Base-by-base conservation (phyloP, 768 basidiomycete species). In the Amanita pseudoporphyria region DNA sequence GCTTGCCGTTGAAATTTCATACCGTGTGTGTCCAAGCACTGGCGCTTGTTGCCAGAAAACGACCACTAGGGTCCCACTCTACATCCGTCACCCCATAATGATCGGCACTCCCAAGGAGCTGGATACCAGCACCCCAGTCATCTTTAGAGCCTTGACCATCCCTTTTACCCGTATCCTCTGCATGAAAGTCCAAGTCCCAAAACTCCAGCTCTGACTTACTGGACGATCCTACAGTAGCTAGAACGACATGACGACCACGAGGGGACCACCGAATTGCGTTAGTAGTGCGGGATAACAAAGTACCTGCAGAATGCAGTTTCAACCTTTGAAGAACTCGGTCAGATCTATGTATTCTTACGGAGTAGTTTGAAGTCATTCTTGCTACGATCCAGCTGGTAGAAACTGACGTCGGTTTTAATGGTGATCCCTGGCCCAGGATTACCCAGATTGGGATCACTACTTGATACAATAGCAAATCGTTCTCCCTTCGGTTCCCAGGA, bases 401-500 rank as follows among this genome's bases (percentile, higher is more conserved):
- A 97, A 65, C 84, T 82, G 55, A 97, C 80, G 63, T 93, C 89
- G 41, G 94, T 98, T 72, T 95, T 96, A 71, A 94, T 82, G n/a
- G 90, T 90, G 54, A 87, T 77, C 52, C 93, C 95, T 36, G 90
- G 87, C 3, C 82, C 87, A 49, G 88, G 79, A 64, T 89, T 92
- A 40, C 87, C 89, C 30, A 91, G 76, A 65, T 95, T 96, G 42
- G 94, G 91, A 63, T 99, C 96, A 64, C 71, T 87, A 54, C 87
- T 92, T 3, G 93, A 89, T 48, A 98, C 87, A 55, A 98, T 91
- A 37, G 89, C 91, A 68, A 98, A 99, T 30, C 96, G 84, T 60
- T 90, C 86, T 54, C 95, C 92, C 64, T 85, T 86, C n/a, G 96
- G 95, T 66, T 98, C 96, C 96, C 96, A 98, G 40, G 92, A 91